A percentile compares a stretch with the other conserved stretches of the same genome.
These are phyloP conservation scores for Fusarium brachygibbosum DNA, from an alignment of 2,329 filamentous ascomycete species.

Conservation along the genomic window DNA sequence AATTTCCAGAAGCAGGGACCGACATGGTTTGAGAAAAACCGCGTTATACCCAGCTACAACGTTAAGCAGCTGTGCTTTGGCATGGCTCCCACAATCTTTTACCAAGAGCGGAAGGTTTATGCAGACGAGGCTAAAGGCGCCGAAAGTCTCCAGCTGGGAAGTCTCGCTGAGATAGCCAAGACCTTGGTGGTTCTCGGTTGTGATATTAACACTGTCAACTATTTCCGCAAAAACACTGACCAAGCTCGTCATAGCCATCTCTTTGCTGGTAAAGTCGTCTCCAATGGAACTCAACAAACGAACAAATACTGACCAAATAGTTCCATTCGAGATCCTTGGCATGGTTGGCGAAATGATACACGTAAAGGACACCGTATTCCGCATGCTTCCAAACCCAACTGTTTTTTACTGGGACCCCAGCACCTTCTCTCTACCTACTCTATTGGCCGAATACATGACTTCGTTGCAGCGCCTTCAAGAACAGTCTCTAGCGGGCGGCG, in stretches of 20 bases:
- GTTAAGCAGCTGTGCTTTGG: constrained; percentile 60
- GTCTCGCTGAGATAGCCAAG: constrained; percentile 52
- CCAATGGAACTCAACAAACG: rapidly evolving
- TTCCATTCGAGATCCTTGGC: constrained; percentile 52
- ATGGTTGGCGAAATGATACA: constrained; percentile 57
- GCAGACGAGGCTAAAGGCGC: constrained; percentile 39
- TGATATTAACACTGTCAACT: constrained; percentile 52
- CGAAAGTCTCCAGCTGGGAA: constrained; percentile 52
- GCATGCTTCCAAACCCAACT: constrained; percentile 59
- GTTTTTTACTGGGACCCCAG: constrained; percentile 40
- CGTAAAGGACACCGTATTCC: constrained; percentile 55
- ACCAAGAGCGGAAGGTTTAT: constrained; percentile 41
- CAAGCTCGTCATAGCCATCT: constrained; percentile 36
- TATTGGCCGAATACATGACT: constrained; percentile 26
- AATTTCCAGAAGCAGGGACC: constrained; percentile 56
- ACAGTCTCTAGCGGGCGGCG: background rate
- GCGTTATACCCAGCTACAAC: constrained; percentile 54
- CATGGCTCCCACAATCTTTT: constrained; percentile 57
- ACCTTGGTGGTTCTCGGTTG: constrained; percentile 58
- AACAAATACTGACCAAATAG: background rate
- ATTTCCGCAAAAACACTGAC: constrained; percentile 45
- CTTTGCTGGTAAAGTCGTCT: constrained; percentile 35
- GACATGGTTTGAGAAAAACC: constrained; percentile 53
- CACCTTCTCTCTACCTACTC: constrained; percentile 28
- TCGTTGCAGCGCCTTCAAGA: background rate